Conservation (phyloP, 306 rosid species). For the Inga oerstediana region DNA sequence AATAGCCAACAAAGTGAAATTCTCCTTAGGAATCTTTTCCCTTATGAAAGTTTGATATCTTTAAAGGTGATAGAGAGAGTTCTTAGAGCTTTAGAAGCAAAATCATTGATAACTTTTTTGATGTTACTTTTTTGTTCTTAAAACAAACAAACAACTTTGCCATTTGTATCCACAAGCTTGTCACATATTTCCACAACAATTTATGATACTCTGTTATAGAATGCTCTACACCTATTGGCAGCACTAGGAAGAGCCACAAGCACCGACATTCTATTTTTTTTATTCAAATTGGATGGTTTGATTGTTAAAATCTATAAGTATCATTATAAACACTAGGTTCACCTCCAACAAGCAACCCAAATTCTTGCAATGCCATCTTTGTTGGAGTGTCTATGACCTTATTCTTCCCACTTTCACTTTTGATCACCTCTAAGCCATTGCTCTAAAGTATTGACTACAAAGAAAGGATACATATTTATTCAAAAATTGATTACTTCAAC, state of each 20-base stretch:
- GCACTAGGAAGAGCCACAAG: constrained; percentile 63
- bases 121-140: constrained; percentile 49
- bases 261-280: constrained; percentile 70
- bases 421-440: constrained; percentile 69
- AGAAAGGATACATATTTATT: constrained; percentile 45
- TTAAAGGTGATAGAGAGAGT: constrained; percentile 74
- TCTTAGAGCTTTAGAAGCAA: constrained; percentile 79
- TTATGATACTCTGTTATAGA: constrained; percentile 91
- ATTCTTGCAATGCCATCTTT: constrained; percentile 72
- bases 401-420: constrained; percentile 55
- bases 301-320: constrained; percentile 55
- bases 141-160: constrained; percentile 55
- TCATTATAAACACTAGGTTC: constrained; percentile 44
- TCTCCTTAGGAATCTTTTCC: constrained; percentile 56
- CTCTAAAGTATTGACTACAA: constrained; percentile 81
- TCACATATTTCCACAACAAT: constrained; percentile 63
- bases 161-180: constrained; percentile 57
- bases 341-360: constrained; percentile 71
- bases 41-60: constrained; percentile 45
- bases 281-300: constrained; percentile 78
- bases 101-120: constrained; percentile 56
- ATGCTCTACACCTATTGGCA: constrained; percentile 50
- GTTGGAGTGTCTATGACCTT: constrained; percentile 78
- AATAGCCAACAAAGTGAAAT: constrained; percentile 62
- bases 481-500: constrained; percentile 45